These are phyloP conservation scores for Rhizopus microsporus DNA, from an alignment of 371 early-diverging fungal genomes.

Conservation along the genomic window DNA sequence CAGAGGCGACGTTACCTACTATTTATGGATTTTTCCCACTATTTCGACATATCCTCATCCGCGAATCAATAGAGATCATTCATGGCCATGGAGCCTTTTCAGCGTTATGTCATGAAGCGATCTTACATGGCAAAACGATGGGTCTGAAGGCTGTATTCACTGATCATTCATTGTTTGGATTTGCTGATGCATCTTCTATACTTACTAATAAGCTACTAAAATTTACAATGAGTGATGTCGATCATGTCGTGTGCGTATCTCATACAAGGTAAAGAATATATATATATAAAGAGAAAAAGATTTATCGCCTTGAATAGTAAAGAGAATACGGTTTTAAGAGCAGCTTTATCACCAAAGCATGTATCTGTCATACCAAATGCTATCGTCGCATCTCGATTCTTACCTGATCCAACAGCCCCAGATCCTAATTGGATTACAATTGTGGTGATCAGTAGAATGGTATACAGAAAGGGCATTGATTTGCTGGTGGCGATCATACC, in stretches of 20 bases:
- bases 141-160: slow-evolving; percentile 96
- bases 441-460: slow-evolving; percentile 92
- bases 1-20: slow-evolving; percentile 93
- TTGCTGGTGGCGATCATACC: slow-evolving; percentile 93
- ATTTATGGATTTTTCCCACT: slow-evolving; percentile 90
- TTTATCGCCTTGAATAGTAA: slow-evolving; percentile 61
- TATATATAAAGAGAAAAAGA: background rate
- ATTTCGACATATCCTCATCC: slow-evolving; percentile 89
- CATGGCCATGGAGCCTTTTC: slow-evolving; percentile 98
- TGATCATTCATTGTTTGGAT: slow-evolving; percentile 98
- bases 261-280: slow-evolving; percentile 79
- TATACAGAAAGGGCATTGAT: slow-evolving; percentile 97
- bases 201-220: slow-evolving; percentile 94
- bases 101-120: slow-evolving; percentile 93
- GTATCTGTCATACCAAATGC: slow-evolving; percentile 99
- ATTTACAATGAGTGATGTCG: slow-evolving; percentile 92
- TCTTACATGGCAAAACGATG: slow-evolving; percentile 96
- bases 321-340: slow-evolving; percentile 96
- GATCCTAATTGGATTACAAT: slow-evolving; percentile 89
- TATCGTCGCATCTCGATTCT: slow-evolving; percentile 88
- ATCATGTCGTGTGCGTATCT: slow-evolving; percentile 98
- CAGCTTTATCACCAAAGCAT: slow-evolving; percentile 83
- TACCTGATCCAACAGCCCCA: slow-evolving; percentile 78
- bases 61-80: slow-evolving; percentile 94
- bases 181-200: slow-evolving; percentile 92